Percentiles rank a stretch among this genome's conserved stretches.
Conservation (phyloP, 345 rosid genomes). For the Excoecaria cochinchinensis region DNA sequence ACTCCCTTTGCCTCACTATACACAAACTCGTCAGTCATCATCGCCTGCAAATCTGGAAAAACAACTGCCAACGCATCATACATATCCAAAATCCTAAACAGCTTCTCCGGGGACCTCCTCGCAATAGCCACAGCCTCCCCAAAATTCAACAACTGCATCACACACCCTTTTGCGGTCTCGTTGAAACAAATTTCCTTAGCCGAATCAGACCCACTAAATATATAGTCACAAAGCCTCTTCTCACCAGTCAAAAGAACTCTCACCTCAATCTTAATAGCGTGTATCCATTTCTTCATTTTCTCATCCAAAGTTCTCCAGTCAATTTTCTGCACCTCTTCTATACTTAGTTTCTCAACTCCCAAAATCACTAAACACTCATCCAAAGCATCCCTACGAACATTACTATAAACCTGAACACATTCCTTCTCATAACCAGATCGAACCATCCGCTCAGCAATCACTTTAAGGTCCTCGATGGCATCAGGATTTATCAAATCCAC, state of each 20-base stretch:
- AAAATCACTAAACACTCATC: slow-evolving; percentile 78
- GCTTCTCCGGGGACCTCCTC: slow-evolving; percentile 80
- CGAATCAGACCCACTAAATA: slow-evolving; percentile 56
- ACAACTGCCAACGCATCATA: slow-evolving; percentile 73
- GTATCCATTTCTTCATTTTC: slow-evolving; percentile 98
- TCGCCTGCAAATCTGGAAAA: slow-evolving; percentile 50
- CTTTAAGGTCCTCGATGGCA: slow-evolving; percentile 61
- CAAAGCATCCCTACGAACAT: slow-evolving; percentile 72
- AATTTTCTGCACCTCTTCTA: slow-evolving; percentile 90
- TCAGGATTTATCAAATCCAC: slow-evolving; percentile 75
- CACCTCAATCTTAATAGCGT: slow-evolving; percentile 68
- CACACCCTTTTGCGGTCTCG: slow-evolving; percentile 76
- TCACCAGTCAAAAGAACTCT: slow-evolving; percentile 79
- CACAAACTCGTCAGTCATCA: slow-evolving; percentile 59
- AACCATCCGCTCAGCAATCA: slow-evolving; percentile 87
- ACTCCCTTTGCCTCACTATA: slow-evolving; percentile 67
- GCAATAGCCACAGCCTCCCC: slow-evolving; percentile 90
- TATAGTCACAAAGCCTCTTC: slow-evolving; percentile 71
- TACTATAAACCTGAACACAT: slow-evolving; percentile 84
- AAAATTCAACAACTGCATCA: slow-evolving; percentile 87
- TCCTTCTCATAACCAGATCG: slow-evolving; percentile 90
- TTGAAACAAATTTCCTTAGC: slow-evolving; percentile 75
- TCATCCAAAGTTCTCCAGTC: slow-evolving; percentile 92
- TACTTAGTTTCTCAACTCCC: slow-evolving; percentile 88
- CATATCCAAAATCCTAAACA: slow-evolving; percentile 94